Evolutionary conservation across 176 grass and related monocot species (phyloP).

Genomic region (Alloteropsis semialata): DNA sequence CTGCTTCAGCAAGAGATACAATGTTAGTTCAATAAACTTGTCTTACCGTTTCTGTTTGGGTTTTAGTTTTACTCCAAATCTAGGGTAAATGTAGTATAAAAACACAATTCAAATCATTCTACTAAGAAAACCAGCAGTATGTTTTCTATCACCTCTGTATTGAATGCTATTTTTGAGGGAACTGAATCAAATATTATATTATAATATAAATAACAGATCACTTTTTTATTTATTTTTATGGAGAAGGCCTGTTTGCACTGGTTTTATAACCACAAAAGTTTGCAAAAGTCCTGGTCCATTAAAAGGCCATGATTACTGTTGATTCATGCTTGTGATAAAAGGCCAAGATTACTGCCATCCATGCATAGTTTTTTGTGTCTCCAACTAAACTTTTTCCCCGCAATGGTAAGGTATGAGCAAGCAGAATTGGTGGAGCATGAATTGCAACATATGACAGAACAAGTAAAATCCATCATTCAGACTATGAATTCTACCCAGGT

Average conservation of each 20-base stretch:
- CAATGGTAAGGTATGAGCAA: slow-evolving; percentile 70
- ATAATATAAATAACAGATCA: neutral
- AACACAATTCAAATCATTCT: neutral
- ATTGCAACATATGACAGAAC: slow-evolving; percentile 95
- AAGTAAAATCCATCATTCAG: slow-evolving; percentile 97
- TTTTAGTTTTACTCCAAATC: slow-evolving; percentile 8
- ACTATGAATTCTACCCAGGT: slow-evolving; percentile 90
- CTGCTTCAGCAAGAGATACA: slow-evolving; percentile 79
- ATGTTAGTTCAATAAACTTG: slow-evolving; percentile 60
- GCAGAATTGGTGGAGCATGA: slow-evolving; percentile 81
- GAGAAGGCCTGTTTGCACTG: neutral
- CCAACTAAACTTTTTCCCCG: slow-evolving; percentile 39
- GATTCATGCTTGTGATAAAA: neutral
- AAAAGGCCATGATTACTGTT: neutral
- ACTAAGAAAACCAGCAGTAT: neutral
- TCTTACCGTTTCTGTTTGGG: neutral
- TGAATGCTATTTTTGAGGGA: neutral
- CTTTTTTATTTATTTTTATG: neutral
- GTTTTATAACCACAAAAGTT: neutral
- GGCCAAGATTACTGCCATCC: neutral
- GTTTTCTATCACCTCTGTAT: neutral
- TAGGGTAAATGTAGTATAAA: neutral
- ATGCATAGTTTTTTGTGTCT: neutral
- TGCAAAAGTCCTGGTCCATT: neutral
- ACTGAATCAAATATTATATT: neutral